Conservation (phyloP, 495 filamentous ascomycete species). For the Mycothermus thermophilus region DNA sequence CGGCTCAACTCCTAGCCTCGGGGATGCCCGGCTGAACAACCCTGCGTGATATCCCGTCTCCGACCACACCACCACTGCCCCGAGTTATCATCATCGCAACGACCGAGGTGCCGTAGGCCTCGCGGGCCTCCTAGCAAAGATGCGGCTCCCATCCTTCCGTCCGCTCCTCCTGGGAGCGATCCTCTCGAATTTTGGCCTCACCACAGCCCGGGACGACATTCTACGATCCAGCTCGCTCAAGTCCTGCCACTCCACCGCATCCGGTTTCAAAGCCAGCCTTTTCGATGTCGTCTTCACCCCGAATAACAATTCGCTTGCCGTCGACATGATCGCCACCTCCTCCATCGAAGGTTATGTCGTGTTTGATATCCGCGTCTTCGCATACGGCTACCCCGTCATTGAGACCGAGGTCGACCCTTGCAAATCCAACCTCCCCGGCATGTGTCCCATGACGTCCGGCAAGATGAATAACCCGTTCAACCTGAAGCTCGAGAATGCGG, state of each 20-base stretch:
- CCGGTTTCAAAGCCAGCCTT: conserved; percentile 66
- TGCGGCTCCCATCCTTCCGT: conserved; percentile 21
- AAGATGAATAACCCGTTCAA: conserved; percentile 64
- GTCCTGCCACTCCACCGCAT: conserved; percentile 63
- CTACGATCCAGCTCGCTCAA: conserved; percentile 65
- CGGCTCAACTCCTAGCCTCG: too few relatives aligned
- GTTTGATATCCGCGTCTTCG: conserved; percentile 61
- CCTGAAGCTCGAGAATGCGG: conserved; percentile 43
- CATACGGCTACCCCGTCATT: conserved; percentile 66
- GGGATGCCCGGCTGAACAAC: too few relatives aligned
- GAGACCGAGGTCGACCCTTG: conserved; percentile 62
- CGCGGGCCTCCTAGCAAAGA: conserved; percentile 9
- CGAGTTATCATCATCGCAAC: neutral
- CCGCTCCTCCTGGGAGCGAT: conserved; percentile 23
- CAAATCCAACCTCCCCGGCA: conserved; percentile 48
- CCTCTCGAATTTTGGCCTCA: conserved; percentile 19
- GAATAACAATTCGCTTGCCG: conserved; percentile 51
- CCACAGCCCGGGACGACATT: conserved; percentile 20
- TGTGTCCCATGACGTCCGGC: conserved; percentile 90
- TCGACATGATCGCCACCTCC: conserved; percentile 73
- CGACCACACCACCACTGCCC: too few relatives aligned
- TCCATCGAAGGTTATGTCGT: conserved; percentile 73
- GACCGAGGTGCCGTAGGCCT: neutral
- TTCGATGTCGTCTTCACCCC: conserved; percentile 75
- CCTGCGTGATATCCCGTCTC: too few relatives aligned